These are phyloP conservation scores for Ballota nigra DNA, from an alignment of 257 asterid species.

Conservation along the genomic window DNA sequence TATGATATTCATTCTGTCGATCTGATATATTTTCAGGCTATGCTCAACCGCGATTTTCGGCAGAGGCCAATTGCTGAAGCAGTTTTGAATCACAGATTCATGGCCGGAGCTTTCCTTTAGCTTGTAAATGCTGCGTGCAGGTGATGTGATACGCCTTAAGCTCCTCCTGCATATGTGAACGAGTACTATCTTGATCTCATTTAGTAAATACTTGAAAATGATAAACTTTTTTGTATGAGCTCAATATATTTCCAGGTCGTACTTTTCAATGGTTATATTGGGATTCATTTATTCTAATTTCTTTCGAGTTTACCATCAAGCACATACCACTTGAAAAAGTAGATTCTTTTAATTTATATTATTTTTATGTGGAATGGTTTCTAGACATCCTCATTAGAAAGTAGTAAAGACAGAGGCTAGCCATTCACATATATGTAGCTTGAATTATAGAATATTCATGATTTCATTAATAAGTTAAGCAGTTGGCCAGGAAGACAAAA, in stretches of 20 bases:
- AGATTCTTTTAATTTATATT: too few species aligned
- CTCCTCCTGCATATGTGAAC: background rate
- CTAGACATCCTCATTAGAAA: too few species aligned
- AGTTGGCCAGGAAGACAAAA: too few species aligned
- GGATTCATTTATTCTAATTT: too few species aligned
- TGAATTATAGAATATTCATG: too few species aligned
- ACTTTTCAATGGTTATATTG: background rate
- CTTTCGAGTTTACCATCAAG: too few species aligned
- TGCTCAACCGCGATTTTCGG: slow-evolving; percentile 69
- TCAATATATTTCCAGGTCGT: background rate
- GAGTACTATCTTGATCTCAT: background rate
- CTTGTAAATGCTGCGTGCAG: background rate
- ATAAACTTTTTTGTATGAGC: background rate
- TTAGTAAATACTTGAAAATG: background rate
- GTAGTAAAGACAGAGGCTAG: too few species aligned
- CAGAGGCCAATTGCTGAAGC: slow-evolving; percentile 87
- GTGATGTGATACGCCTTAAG: background rate
- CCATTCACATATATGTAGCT: too few species aligned
- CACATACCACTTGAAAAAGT: too few species aligned
- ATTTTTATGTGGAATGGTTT: too few species aligned
- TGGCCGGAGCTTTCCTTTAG: slow-evolving; percentile 50
- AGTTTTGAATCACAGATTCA: slow-evolving; percentile 74
- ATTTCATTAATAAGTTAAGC: too few species aligned
- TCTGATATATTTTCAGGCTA: slow-evolving; percentile 44
- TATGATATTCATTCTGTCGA: background rate